Conservation (phyloP, 2,329 filamentous ascomycete species). For the Colletotrichum musicola region DNA sequence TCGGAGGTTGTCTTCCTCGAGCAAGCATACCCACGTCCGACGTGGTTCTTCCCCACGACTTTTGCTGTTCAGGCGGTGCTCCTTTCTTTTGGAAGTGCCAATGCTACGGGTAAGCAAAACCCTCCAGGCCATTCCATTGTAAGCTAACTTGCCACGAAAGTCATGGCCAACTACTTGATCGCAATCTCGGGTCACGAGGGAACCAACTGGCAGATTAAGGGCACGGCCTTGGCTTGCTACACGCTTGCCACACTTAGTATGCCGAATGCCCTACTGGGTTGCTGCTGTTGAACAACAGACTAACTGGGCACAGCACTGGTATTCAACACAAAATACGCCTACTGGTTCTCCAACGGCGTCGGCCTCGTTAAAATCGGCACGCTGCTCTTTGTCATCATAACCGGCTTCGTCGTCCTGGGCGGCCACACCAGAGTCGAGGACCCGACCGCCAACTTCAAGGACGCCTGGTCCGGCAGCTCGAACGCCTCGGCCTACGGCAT, state of each 20-base stretch:
- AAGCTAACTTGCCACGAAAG: conserved; percentile 52
- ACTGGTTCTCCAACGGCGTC: conserved; percentile 67
- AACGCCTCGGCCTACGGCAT: conserved; percentile 19
- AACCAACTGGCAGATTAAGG: conserved; percentile 74
- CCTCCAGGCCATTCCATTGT: fast-evolving
- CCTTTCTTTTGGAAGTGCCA: conserved; percentile 74
- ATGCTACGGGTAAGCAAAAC: conserved; percentile 55
- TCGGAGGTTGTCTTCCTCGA: conserved; percentile 77
- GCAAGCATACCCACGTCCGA: conserved; percentile 74
- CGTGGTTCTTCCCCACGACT: conserved; percentile 72
- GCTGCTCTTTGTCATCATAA: conserved; percentile 25
- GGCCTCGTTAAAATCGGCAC: conserved; percentile 68
- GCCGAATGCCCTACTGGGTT: not conserved
- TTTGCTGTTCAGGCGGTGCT: conserved; percentile 74
- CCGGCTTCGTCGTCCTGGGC: conserved; percentile 17
- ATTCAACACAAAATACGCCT: conserved; percentile 66
- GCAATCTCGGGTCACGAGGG: conserved; percentile 63
- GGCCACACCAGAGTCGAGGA: conserved; percentile 43
- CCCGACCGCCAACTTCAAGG: conserved; percentile 50
- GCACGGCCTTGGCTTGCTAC: conserved; percentile 74
- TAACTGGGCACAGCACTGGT: conserved; percentile 7
- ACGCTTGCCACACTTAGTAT: conserved; percentile 59
- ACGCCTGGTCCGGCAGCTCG: conserved; percentile 40
- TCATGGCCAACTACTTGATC: conserved; percentile 74
- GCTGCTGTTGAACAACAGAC: not conserved